Evolutionary conservation across 1,284 basidiomycete genomes (phyloP).

Genomic region (Fistulina hepatica): DNA sequence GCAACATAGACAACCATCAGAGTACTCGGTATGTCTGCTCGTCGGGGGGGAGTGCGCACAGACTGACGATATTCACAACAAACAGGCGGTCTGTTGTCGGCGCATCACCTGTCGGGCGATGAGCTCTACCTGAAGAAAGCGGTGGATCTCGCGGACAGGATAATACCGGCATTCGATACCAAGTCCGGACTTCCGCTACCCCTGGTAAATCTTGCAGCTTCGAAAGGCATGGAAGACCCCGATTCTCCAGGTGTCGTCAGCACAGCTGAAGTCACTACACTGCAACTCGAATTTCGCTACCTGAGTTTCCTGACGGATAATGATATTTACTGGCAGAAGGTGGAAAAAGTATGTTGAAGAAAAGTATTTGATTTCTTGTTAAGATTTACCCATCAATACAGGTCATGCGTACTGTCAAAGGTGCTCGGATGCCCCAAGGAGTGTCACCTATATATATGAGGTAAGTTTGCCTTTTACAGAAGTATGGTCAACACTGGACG

Average conservation of each 20-base stretch:
- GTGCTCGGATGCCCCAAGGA: conserved; percentile 53
- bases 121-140: conserved; percentile 73
- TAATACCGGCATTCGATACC: conserved; percentile 80
- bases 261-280: conserved; percentile 75
- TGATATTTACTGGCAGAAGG: conserved; percentile 71
- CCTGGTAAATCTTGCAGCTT: conserved; percentile 62
- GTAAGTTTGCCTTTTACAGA: conserved; percentile 35
- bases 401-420: conserved; percentile 66
- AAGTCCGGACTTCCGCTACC: conserved; percentile 75
- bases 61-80: too few relatives aligned
- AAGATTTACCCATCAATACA: too few relatives aligned
- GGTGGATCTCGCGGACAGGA: conserved; percentile 71
- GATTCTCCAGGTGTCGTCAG: conserved; percentile 63
- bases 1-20: too few relatives aligned
- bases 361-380: too few relatives aligned
- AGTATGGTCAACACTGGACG: background rate
- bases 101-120: conserved; percentile 65
- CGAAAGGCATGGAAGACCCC: conserved; percentile 52
- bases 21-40: too few relatives aligned
- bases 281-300: conserved; percentile 88
- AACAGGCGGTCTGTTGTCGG: conserved; percentile 77
- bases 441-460: conserved; percentile 80
- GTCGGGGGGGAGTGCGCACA: too few relatives aligned
- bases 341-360: too few relatives aligned
- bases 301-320: conserved; percentile 72